phyloP scores from a whole-genome alignment of 2,329 filamentous ascomycete species.

The Coniochaeta pulveracea region DNA sequence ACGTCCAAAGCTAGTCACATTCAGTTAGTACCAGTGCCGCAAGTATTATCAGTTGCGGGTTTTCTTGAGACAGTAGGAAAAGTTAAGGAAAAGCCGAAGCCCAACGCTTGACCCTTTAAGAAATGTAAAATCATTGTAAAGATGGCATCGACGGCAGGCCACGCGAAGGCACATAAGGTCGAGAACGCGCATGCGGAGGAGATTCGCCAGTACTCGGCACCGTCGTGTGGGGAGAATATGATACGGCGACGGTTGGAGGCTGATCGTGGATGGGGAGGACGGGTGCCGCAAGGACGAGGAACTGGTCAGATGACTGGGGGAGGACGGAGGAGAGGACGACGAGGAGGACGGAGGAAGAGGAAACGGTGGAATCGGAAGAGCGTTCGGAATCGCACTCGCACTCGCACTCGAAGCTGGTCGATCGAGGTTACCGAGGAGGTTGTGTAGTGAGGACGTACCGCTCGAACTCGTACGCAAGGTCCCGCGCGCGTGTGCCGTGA shows the following conservation, averaged over 20 bases:
- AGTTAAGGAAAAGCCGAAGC: no score
- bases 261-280: slow-evolving; percentile 10
- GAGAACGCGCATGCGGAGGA: no score
- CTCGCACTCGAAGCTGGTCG: slow-evolving; percentile 31
- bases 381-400: slow-evolving; percentile 26
- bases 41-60: slow-evolving; percentile 1
- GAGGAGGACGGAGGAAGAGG: slow-evolving; percentile 13
- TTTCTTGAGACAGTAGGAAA: no score
- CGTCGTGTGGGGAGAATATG: no score
- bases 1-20: slow-evolving; percentile 71
- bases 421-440: slow-evolving; percentile 35
- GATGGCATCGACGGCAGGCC: slow-evolving; percentile 30
- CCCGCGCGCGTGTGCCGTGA: slow-evolving; percentile 95
- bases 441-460: slow-evolving; percentile 72
- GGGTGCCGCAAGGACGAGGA: slow-evolving; percentile 10
- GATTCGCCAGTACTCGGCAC: no score
- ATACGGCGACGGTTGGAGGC: slow-evolving; percentile 11
- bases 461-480: slow-evolving; percentile 99
- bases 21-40: no score
- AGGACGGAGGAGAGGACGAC: slow-evolving; percentile 14
- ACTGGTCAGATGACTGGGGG: no score
- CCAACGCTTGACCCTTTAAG: no score
- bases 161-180: no score
- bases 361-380: slow-evolving; percentile 14
- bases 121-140: no score